Evolutionary conservation across 768 basidiomycete genomes (phyloP).

Genomic region (Lentinula sp.): DNA sequence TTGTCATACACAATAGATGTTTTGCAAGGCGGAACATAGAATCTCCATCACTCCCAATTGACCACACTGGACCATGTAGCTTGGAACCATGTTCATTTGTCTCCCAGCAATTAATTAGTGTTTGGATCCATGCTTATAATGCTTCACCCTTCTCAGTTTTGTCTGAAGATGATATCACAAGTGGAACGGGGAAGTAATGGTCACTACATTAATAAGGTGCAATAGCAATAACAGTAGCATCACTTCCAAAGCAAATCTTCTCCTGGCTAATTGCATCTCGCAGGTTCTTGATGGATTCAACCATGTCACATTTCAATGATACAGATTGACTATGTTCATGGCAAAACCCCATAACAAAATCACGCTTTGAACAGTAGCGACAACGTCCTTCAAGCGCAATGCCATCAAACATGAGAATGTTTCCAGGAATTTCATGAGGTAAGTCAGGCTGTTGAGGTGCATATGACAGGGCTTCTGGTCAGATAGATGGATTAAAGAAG

Average conservation of each 20-base stretch:
- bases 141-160: neutral
- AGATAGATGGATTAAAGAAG: neutral
- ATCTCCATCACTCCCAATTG: conserved; percentile 23
- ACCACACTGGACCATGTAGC: conserved; percentile 17
- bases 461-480: neutral
- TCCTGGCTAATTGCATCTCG: neutral
- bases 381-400: conserved; percentile 17
- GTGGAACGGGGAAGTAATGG: conserved; percentile 14
- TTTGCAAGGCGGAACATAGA: conserved; percentile 16
- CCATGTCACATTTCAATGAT: neutral
- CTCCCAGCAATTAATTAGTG: conserved; percentile 3
- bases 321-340: conserved; percentile 17
- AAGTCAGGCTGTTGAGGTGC: too few relatives aligned
- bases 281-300: neutral
- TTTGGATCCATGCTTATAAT: neutral
- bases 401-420: conserved; percentile 20
- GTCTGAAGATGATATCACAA: neutral
- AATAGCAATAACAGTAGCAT: conserved; percentile 22
- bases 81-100: conserved; percentile 12
- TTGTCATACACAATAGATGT: conserved; percentile 12
- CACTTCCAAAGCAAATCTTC: conserved; percentile 15
- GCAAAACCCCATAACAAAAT: conserved; percentile 18
- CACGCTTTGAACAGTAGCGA: conserved; percentile 10
- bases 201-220: conserved; percentile 14
- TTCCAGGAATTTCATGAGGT: conserved; percentile 7